Base-by-base conservation (phyloP, 352 stramenopile genomes). In the Phytophthora kernoviae region DNA sequence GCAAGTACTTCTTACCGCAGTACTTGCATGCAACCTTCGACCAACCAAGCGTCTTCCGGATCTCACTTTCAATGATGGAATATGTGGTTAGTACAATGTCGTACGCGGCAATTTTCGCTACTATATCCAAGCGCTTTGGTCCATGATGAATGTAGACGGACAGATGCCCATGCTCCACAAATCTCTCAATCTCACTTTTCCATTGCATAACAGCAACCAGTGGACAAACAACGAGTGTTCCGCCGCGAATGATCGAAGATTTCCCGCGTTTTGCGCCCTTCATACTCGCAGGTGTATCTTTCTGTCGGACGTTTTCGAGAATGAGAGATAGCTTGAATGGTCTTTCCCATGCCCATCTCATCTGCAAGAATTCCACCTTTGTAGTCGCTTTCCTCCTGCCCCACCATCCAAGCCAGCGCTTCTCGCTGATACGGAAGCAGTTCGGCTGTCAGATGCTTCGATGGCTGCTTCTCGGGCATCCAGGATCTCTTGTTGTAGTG, bases 71-170 rank as follows among this genome's bases (percentile, higher is more conserved):
- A 24, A 98, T 81, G 49, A 98, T 96, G 1, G 91, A 98, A 75
- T 99, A 99, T 0, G 97, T 99, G 2, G 98, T 99, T 1, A 99
- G 81, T 5, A 99, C 96, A 30, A 99, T 88, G 60, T 99, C 98
- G 62, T 98, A 98, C 26, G 93, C 94, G 8, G 79, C 81, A 40
- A 99, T 92, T 46, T 93, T 79, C 42, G 70, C 58, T n/a, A 83
- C 56, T 0, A 79, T 58, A 42, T 81, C 62, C 27, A 79, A 65
- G n/a, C 75, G 86, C 75, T 98, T 97, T 5, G 79, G 59, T 5
- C 97, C 97, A 70, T 99, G 97, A 74, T 99, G 98, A 21, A 98
- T 96, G 44, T 97, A 94, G 24, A 99, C 89, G 14, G 73, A 96
- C 27, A 99, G 65, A n/a, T 88, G 79, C 8, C 90, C 82, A 8